A percentile compares a stretch with the other conserved stretches of the same genome.
Conservation (phyloP, 257 asterid genomes). For the Craterostigma plantagineum region DNA sequence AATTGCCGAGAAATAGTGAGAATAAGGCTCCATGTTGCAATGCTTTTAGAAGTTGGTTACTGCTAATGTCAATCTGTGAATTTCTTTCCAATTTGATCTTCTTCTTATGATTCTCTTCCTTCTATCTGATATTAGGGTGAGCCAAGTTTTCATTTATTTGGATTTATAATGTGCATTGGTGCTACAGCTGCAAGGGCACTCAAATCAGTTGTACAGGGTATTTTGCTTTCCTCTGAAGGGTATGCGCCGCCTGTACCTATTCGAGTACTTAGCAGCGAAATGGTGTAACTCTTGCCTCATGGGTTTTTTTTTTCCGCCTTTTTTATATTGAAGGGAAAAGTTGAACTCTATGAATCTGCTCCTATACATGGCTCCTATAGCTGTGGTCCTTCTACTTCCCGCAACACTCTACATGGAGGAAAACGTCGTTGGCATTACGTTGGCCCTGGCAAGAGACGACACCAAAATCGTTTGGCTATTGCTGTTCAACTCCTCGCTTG, state of each 20-base stretch:
- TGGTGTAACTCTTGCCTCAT: neutral
- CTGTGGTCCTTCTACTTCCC: constrained; percentile 62
- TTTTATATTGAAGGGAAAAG: constrained; percentile 41
- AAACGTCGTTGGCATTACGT: constrained; percentile 58
- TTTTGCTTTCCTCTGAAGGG: constrained; percentile 87
- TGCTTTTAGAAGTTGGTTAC: neutral
- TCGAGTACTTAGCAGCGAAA: constrained; percentile 1
- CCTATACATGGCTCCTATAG: constrained; percentile 80
- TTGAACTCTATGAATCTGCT: constrained; percentile 83
- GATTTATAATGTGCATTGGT: constrained; percentile 66
- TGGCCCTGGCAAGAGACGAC: constrained; percentile 59
- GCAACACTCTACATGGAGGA: constrained; percentile 64
- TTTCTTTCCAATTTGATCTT: neutral
- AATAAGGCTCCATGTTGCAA: no score
- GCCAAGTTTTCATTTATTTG: constrained; percentile 86
- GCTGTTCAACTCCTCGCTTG: constrained; percentile 66
- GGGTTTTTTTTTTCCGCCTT: constrained; percentile 6
- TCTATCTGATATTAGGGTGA: constrained; percentile 38
- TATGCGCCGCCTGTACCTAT: constrained; percentile 7
- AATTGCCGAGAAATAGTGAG: no score
- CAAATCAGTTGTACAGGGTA: constrained; percentile 87
- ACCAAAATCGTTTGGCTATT: constrained; percentile 43
- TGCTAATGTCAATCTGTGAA: neutral
- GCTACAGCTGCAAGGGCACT: constrained; percentile 94
- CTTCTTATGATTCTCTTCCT: no score